Percentiles rank a stretch among this genome's conserved stretches.
Evolutionary conservation across 2,329 filamentous ascomycete species (phyloP).

Genomic region (Clonostachys rosea): DNA sequence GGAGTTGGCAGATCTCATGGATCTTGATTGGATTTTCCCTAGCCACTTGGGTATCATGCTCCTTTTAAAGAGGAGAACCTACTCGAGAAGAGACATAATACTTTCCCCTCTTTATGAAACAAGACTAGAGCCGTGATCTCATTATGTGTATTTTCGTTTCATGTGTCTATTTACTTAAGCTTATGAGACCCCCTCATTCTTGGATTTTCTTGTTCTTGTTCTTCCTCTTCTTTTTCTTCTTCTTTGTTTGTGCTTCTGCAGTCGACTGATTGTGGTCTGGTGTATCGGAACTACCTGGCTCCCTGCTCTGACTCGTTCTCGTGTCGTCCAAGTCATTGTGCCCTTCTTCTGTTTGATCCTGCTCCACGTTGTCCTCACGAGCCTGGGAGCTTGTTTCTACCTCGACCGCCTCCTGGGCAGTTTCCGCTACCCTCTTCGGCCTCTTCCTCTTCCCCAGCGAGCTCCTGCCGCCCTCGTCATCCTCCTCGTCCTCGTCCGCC

Average conservation of each 20-base stretch:
- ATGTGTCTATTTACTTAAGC: no score
- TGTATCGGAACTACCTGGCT: not conserved
- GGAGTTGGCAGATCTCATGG: not conserved
- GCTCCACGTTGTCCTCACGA: not conserved
- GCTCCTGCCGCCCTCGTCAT: slow-evolving; percentile 27
- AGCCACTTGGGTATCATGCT: not conserved
- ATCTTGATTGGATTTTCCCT: not conserved
- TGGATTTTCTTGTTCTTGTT: not conserved
- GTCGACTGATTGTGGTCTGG: not conserved
- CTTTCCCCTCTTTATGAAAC: no score
- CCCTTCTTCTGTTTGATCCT: not conserved
- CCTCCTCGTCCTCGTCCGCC: slow-evolving; percentile 26
- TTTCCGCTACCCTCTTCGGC: slow-evolving; percentile 4
- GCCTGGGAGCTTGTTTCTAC: not conserved
- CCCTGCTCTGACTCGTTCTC: not conserved
- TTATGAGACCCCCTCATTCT: not conserved
- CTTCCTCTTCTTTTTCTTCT: slow-evolving; percentile 3
- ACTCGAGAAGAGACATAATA: no score
- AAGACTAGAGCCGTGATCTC: no score
- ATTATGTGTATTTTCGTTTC: no score
- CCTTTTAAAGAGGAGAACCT: no score
- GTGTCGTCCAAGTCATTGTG: not conserved
- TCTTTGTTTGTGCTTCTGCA: not conserved
- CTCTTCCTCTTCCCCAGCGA: slow-evolving; percentile 30
- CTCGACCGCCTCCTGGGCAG: slow-evolving; percentile 1